Base-by-base conservation (phyloP, 2,329 filamentous ascomycete genomes). In the Verticillium isaacii region DNA sequence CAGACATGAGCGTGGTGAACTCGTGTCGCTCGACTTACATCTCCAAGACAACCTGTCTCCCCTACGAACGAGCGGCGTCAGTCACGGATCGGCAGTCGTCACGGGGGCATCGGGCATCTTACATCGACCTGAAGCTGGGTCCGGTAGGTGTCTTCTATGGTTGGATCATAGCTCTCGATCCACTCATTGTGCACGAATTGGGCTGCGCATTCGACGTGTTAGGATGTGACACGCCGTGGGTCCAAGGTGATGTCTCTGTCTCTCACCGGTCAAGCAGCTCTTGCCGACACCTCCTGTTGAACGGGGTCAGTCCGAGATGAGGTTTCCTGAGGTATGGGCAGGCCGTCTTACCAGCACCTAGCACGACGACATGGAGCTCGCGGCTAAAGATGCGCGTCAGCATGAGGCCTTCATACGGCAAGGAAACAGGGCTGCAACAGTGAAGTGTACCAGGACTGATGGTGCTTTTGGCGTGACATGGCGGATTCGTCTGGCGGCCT, bases 101-200 rank as follows among this genome's bases (percentile, higher is more conserved):
- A 32, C 52, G 1, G 36, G 9, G 23, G 32, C 19, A 36, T 36
- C 6, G 2, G 11, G 55, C 19, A 57, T 36, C 91, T 82, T 79
- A 95, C 92, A 82, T 97, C 92, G 65, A 97, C 91, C 68, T 93
- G 82, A 55, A 90, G 81, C 67, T 90, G 88, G 64, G 89, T 90
- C 64, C 89, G 83, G 72, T 92, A 92, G 34, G 89, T 90, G 74
- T 92, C 89, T 72, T 92, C 89, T 68, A 92, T 92, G 19, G 89
- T 92, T 17, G 89, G 89, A 73, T 92, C 89, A 76, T 92, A 92
- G 74, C 87, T 91, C 76, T 96, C 92, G 73, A 96, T 94, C 91
- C 92, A 96, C 69, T 96, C 90, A 78, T 95, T 93, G 76, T 95
- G 92, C 59, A 96, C 92, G 71, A 96, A 96, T 82, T 96, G 92